phyloP scores from a whole-genome alignment of 768 basidiomycete genomes.

The Rhodotorula kratochvilovae region DNA sequence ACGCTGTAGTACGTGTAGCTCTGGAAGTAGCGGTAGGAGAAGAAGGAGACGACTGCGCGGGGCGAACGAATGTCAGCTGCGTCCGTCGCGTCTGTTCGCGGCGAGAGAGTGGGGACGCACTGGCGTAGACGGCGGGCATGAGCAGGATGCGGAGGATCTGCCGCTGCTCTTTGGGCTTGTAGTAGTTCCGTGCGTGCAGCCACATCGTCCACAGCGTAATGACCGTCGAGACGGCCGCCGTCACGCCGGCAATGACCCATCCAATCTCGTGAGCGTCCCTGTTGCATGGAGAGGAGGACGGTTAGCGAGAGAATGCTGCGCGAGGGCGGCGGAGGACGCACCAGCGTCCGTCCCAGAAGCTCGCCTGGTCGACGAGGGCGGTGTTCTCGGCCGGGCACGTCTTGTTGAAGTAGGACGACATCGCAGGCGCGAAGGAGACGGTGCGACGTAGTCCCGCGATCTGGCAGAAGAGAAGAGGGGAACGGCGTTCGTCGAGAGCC shows the following conservation, averaged over 20 bases:
- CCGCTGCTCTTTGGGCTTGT: constrained; percentile 24
- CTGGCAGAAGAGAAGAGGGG: too few relatives aligned
- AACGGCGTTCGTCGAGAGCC: too few relatives aligned
- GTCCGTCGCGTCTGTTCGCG: not conserved
- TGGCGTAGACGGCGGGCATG: constrained; percentile 34
- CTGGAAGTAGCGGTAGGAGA: constrained; percentile 78
- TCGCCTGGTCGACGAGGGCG: not conserved
- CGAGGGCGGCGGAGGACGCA: not conserved
- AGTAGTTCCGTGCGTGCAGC: constrained; percentile 26
- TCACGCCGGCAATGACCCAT: constrained; percentile 16
- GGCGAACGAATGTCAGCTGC: too few relatives aligned
- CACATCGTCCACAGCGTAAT: constrained; percentile 5
- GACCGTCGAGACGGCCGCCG: constrained; percentile 5
- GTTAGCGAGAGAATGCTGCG: too few relatives aligned
- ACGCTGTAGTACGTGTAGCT: constrained; percentile 55
- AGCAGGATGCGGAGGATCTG: constrained; percentile 29
- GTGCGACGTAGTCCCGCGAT: not conserved
- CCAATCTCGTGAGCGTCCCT: constrained; percentile 29
- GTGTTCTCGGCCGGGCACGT: constrained; percentile 25
- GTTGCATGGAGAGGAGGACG: too few relatives aligned
- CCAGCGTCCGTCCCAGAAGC: constrained; percentile 17
- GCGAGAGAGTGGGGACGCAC: constrained; percentile 43
- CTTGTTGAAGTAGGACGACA: constrained; percentile 1
- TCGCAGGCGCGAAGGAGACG: not conserved
- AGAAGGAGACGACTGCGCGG: constrained; percentile 76